phyloP scores from a whole-genome alignment of 345 rosid species.

The Pseudoturritis turrita region DNA sequence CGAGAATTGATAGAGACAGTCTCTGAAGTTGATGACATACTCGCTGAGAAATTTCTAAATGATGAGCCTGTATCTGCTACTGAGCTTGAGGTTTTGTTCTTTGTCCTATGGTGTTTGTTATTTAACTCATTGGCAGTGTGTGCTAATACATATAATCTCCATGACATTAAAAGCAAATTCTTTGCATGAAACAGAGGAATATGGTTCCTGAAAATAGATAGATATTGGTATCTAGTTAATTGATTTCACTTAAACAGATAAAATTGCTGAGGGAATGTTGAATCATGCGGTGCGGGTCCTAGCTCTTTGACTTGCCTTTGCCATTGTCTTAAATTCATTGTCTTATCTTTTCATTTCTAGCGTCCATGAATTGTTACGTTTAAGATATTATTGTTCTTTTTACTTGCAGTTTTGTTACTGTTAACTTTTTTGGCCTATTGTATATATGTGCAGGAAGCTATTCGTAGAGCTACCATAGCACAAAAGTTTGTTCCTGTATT shows the following conservation, averaged over 20 bases:
- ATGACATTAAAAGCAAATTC: neutral
- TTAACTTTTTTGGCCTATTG: neutral
- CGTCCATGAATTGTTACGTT: neutral
- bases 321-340: neutral
- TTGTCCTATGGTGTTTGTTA: neutral
- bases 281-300: neutral
- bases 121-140: neutral
- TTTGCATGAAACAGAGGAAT: neutral
- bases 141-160: neutral
- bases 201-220: neutral
- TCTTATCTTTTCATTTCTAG: neutral
- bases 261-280: neutral
- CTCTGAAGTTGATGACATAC: constrained; percentile 95
- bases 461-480: constrained; percentile 95
- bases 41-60: constrained; percentile 79
- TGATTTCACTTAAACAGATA: neutral
- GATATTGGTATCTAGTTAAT: neutral
- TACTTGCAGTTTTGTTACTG: neutral
- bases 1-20: constrained; percentile 77
- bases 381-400: neutral
- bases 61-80: constrained; percentile 79
- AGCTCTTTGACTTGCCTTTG: neutral
- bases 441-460: constrained; percentile 60
- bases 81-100: constrained; percentile 73
- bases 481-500: constrained; percentile 89